A percentile compares a stretch with the other conserved stretches of the same genome.
Conservation (phyloP, 768 basidiomycete genomes). For the Lanmaoa pseudosensibilis region DNA sequence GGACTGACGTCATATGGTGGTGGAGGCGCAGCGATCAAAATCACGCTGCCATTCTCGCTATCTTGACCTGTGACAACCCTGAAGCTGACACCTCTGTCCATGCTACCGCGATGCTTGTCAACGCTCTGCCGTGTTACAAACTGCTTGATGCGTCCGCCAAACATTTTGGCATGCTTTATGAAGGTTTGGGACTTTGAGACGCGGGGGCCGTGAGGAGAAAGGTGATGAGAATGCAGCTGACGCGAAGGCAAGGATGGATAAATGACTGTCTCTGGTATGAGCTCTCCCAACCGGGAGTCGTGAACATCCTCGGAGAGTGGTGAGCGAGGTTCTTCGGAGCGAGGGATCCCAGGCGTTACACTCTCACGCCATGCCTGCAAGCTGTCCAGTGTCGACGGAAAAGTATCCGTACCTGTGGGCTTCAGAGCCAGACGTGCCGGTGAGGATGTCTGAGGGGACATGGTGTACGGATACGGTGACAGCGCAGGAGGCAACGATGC, state of each 20-base stretch:
- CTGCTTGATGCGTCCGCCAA: constrained; percentile 32
- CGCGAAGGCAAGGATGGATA: constrained; percentile 8
- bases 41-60: constrained; percentile 33
- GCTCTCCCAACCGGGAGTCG: constrained; percentile 7
- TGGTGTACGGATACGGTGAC: constrained; percentile 14
- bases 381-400: constrained; percentile 31
- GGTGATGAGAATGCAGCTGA: constrained; percentile 3
- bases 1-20: constrained; percentile 24
- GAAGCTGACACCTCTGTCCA: constrained; percentile 22
- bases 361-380: constrained; percentile 32
- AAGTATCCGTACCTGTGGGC: constrained; percentile 33
- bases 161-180: constrained; percentile 27
- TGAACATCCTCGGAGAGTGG: constrained; percentile 15
- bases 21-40: constrained; percentile 32
- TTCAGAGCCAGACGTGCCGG: constrained; percentile 21
- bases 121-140: constrained; percentile 19
- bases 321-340: constrained; percentile 15
- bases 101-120: constrained; percentile 14
- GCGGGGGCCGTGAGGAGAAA: constrained; percentile 1
- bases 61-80: constrained; percentile 24
- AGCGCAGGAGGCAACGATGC: constrained; percentile 12
- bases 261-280: constrained; percentile 1
- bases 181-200: constrained; percentile 17
- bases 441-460: constrained; percentile 12
- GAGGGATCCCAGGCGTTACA: constrained; percentile 18